These are phyloP conservation scores for Avena sativa DNA, from an alignment of 176 grass and related monocot species.

Conservation along the genomic window DNA sequence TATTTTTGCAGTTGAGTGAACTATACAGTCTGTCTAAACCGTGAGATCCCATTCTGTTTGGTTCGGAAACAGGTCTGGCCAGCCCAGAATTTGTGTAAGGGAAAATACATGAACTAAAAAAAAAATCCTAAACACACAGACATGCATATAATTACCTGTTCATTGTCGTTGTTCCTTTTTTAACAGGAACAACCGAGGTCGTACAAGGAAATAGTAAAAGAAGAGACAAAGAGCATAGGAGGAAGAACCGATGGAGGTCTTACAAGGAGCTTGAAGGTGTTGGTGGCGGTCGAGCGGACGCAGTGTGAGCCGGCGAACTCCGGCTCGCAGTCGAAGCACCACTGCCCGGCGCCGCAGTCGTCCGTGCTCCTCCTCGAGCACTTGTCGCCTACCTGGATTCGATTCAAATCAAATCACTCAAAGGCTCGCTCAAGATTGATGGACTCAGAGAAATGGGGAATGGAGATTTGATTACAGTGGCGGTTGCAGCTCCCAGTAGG, in stretches of 20 bases:
- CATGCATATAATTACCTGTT: background rate
- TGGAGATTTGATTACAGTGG: slow-evolving; percentile 36
- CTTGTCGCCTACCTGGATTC: slow-evolving; percentile 57
- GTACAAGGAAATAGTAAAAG: too few relatives aligned
- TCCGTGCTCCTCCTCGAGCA: slow-evolving; percentile 57
- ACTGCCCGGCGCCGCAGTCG: slow-evolving; percentile 83
- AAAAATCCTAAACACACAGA: background rate
- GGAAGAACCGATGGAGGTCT: background rate
- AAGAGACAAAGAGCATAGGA: too few relatives aligned
- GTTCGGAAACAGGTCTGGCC: background rate
- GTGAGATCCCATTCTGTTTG: background rate
- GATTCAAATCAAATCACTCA: background rate
- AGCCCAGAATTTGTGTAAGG: background rate
- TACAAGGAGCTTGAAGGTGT: slow-evolving; percentile 75
- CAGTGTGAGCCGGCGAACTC: slow-evolving; percentile 67
- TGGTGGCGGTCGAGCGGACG: slow-evolving; percentile 64
- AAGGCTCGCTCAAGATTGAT: slow-evolving; percentile 4
- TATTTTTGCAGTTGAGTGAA: background rate
- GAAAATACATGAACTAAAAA: background rate
- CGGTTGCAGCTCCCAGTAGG: slow-evolving; percentile 34
- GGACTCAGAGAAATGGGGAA: background rate
- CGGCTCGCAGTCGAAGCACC: slow-evolving; percentile 82
- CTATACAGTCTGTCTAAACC: background rate
- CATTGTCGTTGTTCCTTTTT: background rate
- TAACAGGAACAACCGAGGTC: too few relatives aligned